Percentiles rank a stretch among this genome's conserved stretches.
These are phyloP conservation scores for Cladosporium sp. DNA, from an alignment of 2,329 filamentous ascomycete species.

Conservation along the genomic window DNA sequence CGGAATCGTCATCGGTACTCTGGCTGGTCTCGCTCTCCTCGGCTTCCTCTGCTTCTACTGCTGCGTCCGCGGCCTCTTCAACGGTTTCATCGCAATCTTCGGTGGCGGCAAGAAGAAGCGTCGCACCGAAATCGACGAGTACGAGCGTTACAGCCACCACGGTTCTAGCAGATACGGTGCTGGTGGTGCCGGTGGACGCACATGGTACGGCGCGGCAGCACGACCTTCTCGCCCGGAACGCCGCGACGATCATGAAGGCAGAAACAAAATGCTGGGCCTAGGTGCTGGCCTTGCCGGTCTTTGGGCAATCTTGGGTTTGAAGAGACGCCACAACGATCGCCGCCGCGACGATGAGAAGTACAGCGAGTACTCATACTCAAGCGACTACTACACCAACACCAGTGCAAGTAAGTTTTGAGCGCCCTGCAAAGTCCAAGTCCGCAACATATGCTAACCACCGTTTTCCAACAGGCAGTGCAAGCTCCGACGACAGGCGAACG, in stretches of 20 bases:
- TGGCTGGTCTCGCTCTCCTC: conserved; percentile 64
- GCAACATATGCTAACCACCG: conserved; percentile 17
- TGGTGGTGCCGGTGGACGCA: conserved; percentile 38
- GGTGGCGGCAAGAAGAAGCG: conserved; percentile 51
- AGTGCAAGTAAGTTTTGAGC: conserved; percentile 41
- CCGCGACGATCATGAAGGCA: conserved; percentile 29
- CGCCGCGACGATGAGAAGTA: conserved; percentile 39
- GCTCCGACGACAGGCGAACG: conserved; percentile 42
- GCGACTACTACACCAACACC: conserved; percentile 46
- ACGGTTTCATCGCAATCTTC: conserved; percentile 56
- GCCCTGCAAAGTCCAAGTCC: neutral
- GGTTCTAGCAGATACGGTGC: conserved; percentile 37
- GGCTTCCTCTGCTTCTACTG: conserved; percentile 72
- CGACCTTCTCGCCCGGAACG: conserved; percentile 29
- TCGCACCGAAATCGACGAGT: conserved; percentile 57
- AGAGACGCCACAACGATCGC: conserved; percentile 36
- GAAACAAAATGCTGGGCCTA: conserved; percentile 33
- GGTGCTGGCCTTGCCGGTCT: conserved; percentile 41
- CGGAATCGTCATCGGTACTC: conserved; percentile 71
- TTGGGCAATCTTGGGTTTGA: conserved; percentile 43
- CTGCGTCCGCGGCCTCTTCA: conserved; percentile 52
- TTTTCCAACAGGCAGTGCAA: conserved; percentile 38
- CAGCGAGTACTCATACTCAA: conserved; percentile 37
- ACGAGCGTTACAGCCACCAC: conserved; percentile 57
- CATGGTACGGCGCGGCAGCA: conserved; percentile 42